phyloP scores from a whole-genome alignment of 139 green algal genomes.

The Chlamydomonas sphaeroides region DNA sequence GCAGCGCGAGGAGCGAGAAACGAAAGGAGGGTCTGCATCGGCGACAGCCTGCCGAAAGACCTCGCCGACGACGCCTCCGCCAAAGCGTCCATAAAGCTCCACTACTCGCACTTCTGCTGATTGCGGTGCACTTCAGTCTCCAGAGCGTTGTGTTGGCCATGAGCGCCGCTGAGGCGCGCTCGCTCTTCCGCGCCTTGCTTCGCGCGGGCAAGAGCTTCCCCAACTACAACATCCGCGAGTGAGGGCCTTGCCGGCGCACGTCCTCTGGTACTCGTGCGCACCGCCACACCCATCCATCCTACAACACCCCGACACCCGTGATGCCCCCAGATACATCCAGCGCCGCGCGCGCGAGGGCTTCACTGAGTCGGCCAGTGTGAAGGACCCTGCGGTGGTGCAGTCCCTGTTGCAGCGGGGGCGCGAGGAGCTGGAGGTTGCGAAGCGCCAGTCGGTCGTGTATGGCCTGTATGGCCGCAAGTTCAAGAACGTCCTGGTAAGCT shows the following conservation, averaged over 20 bases:
- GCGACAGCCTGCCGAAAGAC: too few species aligned
- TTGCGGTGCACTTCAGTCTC: too few species aligned
- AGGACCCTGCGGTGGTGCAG: conserved; percentile 28
- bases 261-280: too few species aligned
- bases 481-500: conserved; percentile 81
- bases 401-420: conserved; percentile 43
- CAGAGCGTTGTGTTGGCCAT: too few species aligned
- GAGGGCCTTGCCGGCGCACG: too few species aligned
- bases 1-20: too few species aligned
- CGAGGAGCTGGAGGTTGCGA: conserved; percentile 69
- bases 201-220: conserved; percentile 65
- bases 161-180: conserved; percentile 32
- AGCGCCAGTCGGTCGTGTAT: conserved; percentile 76
- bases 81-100: too few species aligned
- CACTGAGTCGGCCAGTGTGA: conserved; percentile 1
- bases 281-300: neutral
- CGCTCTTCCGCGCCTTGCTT: conserved; percentile 49
- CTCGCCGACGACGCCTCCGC: too few species aligned
- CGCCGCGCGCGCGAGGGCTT: conserved; percentile 67
- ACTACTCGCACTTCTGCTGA: too few species aligned
- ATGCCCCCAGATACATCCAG: conserved; percentile 74
- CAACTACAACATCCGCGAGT: conserved; percentile 86
- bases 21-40: too few species aligned
- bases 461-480: conserved; percentile 70
- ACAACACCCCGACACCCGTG: neutral